Percentiles rank a stretch among this genome's conserved stretches.
Conservation (phyloP, 2,329 filamentous ascomycete species). For the Xylaria sp. region DNA sequence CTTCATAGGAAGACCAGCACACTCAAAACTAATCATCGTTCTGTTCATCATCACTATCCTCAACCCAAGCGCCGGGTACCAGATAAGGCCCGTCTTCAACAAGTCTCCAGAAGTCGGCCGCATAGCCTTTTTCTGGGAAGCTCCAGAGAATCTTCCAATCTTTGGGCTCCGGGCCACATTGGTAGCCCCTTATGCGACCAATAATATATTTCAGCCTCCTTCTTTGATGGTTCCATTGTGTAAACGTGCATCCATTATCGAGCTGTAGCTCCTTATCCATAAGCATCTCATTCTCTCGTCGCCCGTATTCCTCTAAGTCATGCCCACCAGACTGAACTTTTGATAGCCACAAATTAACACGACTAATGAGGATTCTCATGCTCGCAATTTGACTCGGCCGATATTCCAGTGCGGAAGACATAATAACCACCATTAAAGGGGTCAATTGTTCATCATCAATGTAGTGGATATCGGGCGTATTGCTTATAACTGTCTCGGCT, state of each 20-base stretch:
- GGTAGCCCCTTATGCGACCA: constrained; percentile 22
- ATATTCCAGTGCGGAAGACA: neutral
- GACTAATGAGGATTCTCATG: neutral
- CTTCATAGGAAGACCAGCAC: too few relatives aligned
- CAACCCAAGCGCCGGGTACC: constrained; percentile 39
- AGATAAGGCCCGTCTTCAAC: constrained; percentile 33
- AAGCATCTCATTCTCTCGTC: constrained; percentile 22
- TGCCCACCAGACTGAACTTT: constrained; percentile 10
- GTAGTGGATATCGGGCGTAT: constrained; percentile 10
- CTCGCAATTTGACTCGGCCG: neutral
- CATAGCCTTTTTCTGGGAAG: constrained; percentile 34
- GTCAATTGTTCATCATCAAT: neutral
- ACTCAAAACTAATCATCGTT: neutral
- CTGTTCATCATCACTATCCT: constrained; percentile 30
- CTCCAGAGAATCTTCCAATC: constrained; percentile 39
- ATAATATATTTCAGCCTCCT: neutral
- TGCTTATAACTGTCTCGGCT: constrained; percentile 1
- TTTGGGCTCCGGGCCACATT: constrained; percentile 32
- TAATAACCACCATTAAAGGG: constrained; percentile 3
- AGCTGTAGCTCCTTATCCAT: neutral
- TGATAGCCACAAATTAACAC: constrained; percentile 11
- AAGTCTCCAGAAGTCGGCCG: constrained; percentile 41
- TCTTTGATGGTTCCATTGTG: too few relatives aligned
- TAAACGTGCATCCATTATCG: neutral
- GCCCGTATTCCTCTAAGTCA: constrained; percentile 17